phyloP scores from a whole-genome alignment of 1,284 basidiomycete species.

The Ustilago lituana region DNA sequence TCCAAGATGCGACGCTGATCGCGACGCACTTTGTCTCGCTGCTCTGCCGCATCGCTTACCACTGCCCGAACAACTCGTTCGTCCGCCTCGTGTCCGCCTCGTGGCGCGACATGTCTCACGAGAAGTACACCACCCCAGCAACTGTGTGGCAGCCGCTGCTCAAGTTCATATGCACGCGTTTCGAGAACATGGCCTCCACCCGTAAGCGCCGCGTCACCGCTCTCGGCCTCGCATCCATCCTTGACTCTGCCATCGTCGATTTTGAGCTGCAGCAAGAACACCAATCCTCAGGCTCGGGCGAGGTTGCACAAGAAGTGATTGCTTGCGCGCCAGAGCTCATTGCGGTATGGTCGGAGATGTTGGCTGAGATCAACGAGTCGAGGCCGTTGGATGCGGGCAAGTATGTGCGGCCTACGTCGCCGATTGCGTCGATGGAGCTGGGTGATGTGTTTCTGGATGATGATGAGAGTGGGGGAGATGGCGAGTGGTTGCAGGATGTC shows the following conservation, averaged over 20 bases:
- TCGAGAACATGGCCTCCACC: constrained; percentile 59
- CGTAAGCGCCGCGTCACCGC: constrained; percentile 55
- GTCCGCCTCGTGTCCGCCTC: constrained; percentile 46
- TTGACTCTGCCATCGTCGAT: constrained; percentile 24
- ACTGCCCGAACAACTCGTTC: constrained; percentile 40
- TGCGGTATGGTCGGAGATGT: constrained; percentile 59
- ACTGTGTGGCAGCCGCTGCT: constrained; percentile 42
- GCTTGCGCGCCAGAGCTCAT: constrained; percentile 49
- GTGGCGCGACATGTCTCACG: constrained; percentile 25
- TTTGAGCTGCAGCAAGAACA: constrained; percentile 13
- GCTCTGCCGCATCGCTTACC: constrained; percentile 56
- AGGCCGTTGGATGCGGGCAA: constrained; percentile 20
- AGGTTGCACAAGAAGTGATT: constrained; percentile 18
- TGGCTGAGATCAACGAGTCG: constrained; percentile 56
- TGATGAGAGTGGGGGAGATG: constrained; percentile 35
- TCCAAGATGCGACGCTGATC: constrained; percentile 55
- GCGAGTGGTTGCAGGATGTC: constrained; percentile 56
- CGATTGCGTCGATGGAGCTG: constrained; percentile 47
- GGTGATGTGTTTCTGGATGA: constrained; percentile 39
- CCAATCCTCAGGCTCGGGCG: not conserved
- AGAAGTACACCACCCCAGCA: constrained; percentile 13
- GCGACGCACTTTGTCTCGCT: constrained; percentile 53
- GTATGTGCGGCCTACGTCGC: constrained; percentile 41
- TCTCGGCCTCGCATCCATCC: constrained; percentile 54
- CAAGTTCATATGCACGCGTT: constrained; percentile 38